phyloP scores from a whole-genome alignment of 306 rosid species.

The Arachis hypogaea region DNA sequence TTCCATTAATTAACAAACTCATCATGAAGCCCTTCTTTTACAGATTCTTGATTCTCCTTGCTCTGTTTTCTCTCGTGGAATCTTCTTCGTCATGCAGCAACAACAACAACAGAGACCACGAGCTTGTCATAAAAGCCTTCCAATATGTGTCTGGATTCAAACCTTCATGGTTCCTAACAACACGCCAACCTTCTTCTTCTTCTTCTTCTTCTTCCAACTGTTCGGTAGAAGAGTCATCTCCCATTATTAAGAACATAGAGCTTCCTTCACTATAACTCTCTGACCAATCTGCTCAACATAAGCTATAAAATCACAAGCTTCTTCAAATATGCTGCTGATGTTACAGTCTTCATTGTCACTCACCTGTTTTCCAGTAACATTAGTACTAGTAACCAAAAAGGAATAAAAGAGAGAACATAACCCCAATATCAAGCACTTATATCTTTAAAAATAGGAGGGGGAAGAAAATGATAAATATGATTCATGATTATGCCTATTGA shows the following conservation, averaged over 20 bases:
- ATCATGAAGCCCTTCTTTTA: constrained; percentile 35
- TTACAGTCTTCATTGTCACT: too few relatives aligned
- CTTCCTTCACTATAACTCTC: constrained; percentile 41
- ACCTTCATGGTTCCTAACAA: constrained; percentile 47
- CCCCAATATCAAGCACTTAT: too few relatives aligned
- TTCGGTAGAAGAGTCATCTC: constrained; percentile 25
- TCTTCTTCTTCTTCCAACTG: constrained; percentile 44
- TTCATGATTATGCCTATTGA: constrained; percentile 2
- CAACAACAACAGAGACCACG: constrained; percentile 48
- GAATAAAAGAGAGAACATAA: too few relatives aligned
- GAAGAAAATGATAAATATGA: background rate
- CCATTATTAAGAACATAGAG: constrained; percentile 39
- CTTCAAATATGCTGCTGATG: too few relatives aligned
- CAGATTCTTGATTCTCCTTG: constrained; percentile 52
- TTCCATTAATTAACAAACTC: background rate
- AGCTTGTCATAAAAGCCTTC: constrained; percentile 60
- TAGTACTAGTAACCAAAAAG: too few relatives aligned
- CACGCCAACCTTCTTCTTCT: background rate
- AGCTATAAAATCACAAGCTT: too few relatives aligned
- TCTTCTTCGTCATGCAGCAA: constrained; percentile 45
- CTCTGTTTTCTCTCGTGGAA: constrained; percentile 41
- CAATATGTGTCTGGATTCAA: constrained; percentile 67
- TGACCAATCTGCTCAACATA: too few relatives aligned
- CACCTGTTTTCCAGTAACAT: too few relatives aligned
- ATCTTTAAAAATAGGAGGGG: background rate